These are phyloP conservation scores for Plasmodium relictum DNA, from an alignment of 169 alveolate genomes.

Conservation along the genomic window DNA sequence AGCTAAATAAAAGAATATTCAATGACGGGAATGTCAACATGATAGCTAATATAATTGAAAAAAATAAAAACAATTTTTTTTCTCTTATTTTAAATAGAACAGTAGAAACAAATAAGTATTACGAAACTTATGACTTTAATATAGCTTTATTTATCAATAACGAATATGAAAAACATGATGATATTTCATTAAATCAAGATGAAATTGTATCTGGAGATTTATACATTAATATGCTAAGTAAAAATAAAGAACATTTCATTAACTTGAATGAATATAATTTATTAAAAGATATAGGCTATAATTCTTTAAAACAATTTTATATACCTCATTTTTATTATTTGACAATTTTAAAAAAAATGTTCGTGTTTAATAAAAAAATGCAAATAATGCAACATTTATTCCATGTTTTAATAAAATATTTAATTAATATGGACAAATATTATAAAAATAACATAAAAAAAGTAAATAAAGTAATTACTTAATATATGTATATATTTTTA, in stretches of 20 bases:
- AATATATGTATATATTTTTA: background rate
- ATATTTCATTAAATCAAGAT: constrained; percentile 2
- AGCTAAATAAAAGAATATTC: constrained; percentile 49
- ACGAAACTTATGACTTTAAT: constrained; percentile 61
- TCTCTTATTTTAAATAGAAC: constrained; percentile 28
- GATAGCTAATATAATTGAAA: constrained; percentile 16
- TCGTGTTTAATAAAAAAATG: constrained; percentile 50
- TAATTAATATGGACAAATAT: constrained; percentile 31
- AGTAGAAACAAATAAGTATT: constrained; percentile 11
- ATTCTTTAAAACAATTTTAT: constrained; percentile 55
- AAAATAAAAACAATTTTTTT: constrained; percentile 28
- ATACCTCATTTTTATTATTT: constrained; percentile 63
- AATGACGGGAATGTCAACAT: constrained; percentile 55
- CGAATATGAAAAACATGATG: background rate
- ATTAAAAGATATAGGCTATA: constrained; percentile 54
- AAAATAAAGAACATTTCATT: constrained; percentile 15
- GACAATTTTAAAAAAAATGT: constrained; percentile 47
- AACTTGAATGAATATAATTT: constrained; percentile 35
- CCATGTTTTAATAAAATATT: constrained; percentile 13
- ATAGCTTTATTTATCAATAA: constrained; percentile 20
- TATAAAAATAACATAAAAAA: constrained; percentile 15
- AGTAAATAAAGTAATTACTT: background rate
- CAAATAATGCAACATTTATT: constrained; percentile 26
- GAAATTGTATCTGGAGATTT: background rate
- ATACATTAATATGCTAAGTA: constrained; percentile 3